These are phyloP conservation scores for Cenococcum geophilum DNA, from an alignment of 495 filamentous ascomycete species.

Conservation along the genomic window DNA sequence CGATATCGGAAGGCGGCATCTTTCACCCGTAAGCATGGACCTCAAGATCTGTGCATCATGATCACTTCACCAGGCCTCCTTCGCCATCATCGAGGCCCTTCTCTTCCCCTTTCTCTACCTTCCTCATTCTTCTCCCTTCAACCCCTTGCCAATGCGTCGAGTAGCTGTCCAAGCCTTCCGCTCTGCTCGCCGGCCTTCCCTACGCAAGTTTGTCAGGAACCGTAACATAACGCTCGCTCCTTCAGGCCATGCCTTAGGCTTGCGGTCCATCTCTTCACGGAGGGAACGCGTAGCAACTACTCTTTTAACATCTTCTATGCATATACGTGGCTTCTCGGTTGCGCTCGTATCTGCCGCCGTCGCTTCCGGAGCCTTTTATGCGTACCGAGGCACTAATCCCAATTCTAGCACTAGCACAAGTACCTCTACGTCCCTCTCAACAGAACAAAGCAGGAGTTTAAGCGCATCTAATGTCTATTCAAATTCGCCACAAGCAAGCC, in stretches of 20 bases:
- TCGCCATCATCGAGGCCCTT: conserved; percentile 1
- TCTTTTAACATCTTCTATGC: conserved; percentile 54
- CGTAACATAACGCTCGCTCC: conserved; percentile 43
- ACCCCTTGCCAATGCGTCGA: conserved; percentile 52
- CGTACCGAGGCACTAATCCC: conserved; percentile 43
- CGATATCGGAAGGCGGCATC: background rate
- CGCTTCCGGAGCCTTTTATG: conserved; percentile 61
- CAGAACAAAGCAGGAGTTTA: conserved; percentile 21
- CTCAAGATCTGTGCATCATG: background rate
- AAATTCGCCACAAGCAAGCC: conserved; percentile 29
- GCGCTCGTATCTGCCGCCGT: conserved; percentile 57
- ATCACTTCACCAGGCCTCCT: background rate
- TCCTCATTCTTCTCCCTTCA: background rate
- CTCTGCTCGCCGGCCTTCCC: conserved; percentile 51
- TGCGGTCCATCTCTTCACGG: conserved; percentile 42
- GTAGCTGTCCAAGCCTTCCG: conserved; percentile 56
- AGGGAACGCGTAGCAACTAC: conserved; percentile 35
- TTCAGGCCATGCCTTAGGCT: conserved; percentile 45
- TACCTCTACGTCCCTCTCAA: conserved; percentile 8
- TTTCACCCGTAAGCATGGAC: background rate
- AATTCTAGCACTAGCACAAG: background rate
- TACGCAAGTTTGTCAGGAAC: conserved; percentile 48
- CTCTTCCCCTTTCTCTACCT: background rate
- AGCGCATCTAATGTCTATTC: conserved; percentile 25
- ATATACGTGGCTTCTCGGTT: conserved; percentile 56